phyloP scores from a whole-genome alignment of 2,329 filamentous ascomycete species.

The Clarireedia sp. region DNA sequence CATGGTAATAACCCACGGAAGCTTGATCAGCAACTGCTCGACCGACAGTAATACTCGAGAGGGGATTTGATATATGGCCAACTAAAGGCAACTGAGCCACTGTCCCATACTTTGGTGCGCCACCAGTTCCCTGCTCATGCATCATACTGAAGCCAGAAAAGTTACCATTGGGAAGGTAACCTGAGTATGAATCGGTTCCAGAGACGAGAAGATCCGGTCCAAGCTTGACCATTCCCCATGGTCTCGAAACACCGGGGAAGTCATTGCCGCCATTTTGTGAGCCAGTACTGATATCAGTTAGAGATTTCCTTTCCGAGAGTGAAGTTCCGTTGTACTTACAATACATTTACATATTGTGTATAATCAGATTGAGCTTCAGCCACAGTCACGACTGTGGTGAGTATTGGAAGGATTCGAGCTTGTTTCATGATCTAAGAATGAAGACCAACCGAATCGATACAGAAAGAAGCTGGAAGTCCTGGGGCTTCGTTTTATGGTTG shows the following conservation, averaged over 20 bases:
- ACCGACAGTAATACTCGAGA: slow-evolving; percentile 47
- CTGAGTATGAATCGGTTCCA: slow-evolving; percentile 44
- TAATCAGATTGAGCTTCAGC: slow-evolving; percentile 13
- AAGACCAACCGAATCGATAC: background rate
- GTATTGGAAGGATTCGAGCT: background rate
- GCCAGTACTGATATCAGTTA: slow-evolving; percentile 13
- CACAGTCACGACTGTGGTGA: background rate
- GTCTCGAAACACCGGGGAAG: slow-evolving; percentile 37
- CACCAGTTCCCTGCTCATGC: slow-evolving; percentile 60
- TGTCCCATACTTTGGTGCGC: slow-evolving; percentile 62
- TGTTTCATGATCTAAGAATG: slow-evolving; percentile 2
- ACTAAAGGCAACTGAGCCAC: slow-evolving; percentile 51
- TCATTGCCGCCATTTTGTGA: slow-evolving; percentile 39
- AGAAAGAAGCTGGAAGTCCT: too few species aligned
- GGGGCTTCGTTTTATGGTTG: too few species aligned
- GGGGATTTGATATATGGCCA: slow-evolving; percentile 43
- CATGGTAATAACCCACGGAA: slow-evolving; percentile 54
- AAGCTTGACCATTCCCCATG: slow-evolving; percentile 39
- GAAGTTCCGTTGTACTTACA: slow-evolving; percentile 12
- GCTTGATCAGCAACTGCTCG: slow-evolving; percentile 44
- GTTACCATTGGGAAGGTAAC: slow-evolving; percentile 42
- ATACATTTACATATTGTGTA: slow-evolving; percentile 23
- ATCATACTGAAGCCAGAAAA: slow-evolving; percentile 56
- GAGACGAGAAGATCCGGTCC: slow-evolving; percentile 35
- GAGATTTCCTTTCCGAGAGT: background rate